Conservation (phyloP, 2,329 filamentous ascomycete genomes). For the Didymella arachidicola region DNA sequence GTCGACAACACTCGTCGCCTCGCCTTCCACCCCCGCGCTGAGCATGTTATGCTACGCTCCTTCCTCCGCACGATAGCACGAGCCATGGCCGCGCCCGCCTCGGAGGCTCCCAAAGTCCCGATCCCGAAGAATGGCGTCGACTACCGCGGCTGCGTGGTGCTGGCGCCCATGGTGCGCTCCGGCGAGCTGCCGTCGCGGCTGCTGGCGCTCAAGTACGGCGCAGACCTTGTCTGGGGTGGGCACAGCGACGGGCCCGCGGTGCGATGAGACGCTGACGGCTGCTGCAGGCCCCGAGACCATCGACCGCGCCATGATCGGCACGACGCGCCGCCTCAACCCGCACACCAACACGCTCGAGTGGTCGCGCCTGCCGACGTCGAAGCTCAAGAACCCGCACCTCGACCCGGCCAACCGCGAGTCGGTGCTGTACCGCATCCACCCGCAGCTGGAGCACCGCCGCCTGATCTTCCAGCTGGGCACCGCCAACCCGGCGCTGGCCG, state of each 20-base stretch:
- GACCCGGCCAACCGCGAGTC: conserved; percentile 64
- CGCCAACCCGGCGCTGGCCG: conserved; percentile 80
- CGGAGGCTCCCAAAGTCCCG: conserved; percentile 67
- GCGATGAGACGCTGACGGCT: not conserved
- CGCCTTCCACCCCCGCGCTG: not conserved
- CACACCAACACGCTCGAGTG: conserved; percentile 84
- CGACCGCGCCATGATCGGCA: conserved; percentile 89
- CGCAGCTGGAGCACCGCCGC: conserved; percentile 74
- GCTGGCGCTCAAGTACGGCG: conserved; percentile 89
- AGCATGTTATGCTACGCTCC: conserved; percentile 53
- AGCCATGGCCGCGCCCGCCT: conserved; percentile 41
- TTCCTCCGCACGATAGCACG: conserved; percentile 37
- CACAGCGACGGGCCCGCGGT: not conserved
- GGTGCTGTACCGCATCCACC: conserved; percentile 85
- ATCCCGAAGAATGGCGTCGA: conserved; percentile 90
- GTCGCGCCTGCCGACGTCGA: conserved; percentile 76
- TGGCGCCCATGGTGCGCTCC: conserved; percentile 98
- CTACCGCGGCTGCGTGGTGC: conserved; percentile 90
- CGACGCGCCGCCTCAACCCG: conserved; percentile 77
- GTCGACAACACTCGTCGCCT: conserved; percentile 1
- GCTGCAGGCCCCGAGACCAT: conserved; percentile 84
- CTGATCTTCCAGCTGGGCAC: conserved; percentile 95
- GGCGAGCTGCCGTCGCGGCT: conserved; percentile 92
- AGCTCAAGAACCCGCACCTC: conserved; percentile 65
- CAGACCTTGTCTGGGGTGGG: conserved; percentile 94